Evolutionary conservation across 495 filamentous ascomycete species (phyloP), one percentile per base, ranked within the genome.

Genomic region (Amorphotheca resinae): DNA sequence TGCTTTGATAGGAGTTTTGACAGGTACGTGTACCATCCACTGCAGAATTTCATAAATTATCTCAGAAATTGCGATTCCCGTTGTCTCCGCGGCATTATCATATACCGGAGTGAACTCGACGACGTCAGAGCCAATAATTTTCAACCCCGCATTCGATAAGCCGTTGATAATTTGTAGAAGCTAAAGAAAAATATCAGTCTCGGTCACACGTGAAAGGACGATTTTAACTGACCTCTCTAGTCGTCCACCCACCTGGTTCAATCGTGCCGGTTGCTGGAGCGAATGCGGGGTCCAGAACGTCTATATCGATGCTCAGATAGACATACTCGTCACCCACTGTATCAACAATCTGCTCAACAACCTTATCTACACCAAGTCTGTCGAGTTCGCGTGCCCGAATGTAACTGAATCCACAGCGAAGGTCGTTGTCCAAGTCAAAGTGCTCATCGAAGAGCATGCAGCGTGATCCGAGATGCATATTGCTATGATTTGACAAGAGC

Each of bases 221-320:
- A 2, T 21, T 4, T 21, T 4, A 21, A 17, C 77, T 62, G 16
- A 85, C 63, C 54, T 93, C 87, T 33, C 87, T 72, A 0, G 84
- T 87, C 1, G 76, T 73, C 87, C 87, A 94, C 1, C 87, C 87
- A 20, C 87, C 87, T 0, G 84, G 84, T 55, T 94, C 87, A 28
- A 84, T 76, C 0, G 87, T 94, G 16, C 87, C 87, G 1, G 87
- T 94, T 20, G 80, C 87, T 14, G 54, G 54, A 6, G 54, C 54
- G 37, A 50, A 52, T 21, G 84, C 87, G 3, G 87, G 86, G 54
- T 94, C 87, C 11, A 94, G 60, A 0, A 83, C 84, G 53, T 94
- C 87, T 44, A 93, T 93, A 53, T 94, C 87, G 32, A 93, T 86
- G 42, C 76, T 84, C 32, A 93, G 67, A 55, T 93, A 93, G 1